A percentile compares a stretch with the other conserved stretches of the same genome.
Conservation (phyloP, 768 basidiomycete species). For the Lentinula sp. region DNA sequence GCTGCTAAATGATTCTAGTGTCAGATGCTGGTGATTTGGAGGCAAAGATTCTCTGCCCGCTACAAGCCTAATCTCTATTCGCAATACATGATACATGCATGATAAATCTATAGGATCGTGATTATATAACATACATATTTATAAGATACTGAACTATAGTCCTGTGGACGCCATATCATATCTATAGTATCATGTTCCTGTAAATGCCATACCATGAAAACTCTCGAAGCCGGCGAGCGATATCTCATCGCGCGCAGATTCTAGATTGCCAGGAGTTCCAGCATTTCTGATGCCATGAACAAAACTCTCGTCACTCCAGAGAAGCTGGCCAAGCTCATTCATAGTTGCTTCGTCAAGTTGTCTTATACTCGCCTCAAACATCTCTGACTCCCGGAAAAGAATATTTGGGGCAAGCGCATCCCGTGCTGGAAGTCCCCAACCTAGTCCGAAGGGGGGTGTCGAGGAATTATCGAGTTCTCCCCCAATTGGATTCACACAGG, state of each 20-base stretch:
- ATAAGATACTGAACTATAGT: background rate
- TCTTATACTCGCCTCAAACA: conserved; percentile 4
- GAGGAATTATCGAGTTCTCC: no score
- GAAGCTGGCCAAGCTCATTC: conserved; percentile 4
- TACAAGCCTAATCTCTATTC: no score
- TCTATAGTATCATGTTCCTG: background rate
- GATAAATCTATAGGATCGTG: background rate
- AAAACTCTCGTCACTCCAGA: background rate
- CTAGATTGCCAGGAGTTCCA: background rate
- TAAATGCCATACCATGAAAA: background rate
- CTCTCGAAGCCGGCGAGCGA: background rate
- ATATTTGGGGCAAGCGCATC: conserved; percentile 1
- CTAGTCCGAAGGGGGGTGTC: background rate
- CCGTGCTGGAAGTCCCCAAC: conserved; percentile 3
- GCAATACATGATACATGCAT: no score
- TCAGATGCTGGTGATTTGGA: no score
- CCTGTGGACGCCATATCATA: background rate
- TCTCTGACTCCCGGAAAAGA: conserved; percentile 3
- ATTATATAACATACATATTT: background rate
- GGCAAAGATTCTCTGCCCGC: no score
- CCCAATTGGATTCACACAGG: background rate
- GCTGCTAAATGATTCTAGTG: no score
- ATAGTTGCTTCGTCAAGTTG: conserved; percentile 4
- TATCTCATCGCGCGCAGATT: background rate
- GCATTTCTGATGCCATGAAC: background rate